A percentile compares a stretch with the other conserved stretches of the same genome.
Conservation (phyloP, 441 rosid genomes). For the Mallotus repandus region DNA sequence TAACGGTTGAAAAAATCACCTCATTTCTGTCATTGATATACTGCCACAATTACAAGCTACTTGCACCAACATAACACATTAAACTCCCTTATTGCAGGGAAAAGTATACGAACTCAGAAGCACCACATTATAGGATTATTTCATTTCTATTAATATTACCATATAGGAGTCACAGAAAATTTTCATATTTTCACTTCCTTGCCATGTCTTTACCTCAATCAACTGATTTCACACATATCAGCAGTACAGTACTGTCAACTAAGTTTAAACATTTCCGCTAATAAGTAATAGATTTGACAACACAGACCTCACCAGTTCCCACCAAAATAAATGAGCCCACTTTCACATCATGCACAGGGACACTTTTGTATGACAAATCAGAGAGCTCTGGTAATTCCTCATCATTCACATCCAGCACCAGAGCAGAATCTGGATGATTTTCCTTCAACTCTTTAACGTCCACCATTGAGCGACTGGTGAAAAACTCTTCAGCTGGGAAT, state of each 20-base stretch:
- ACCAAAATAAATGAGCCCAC: conserved; percentile 89
- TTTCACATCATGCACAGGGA: conserved; percentile 81
- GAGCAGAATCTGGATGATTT: conserved; percentile 81
- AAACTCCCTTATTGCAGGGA: background rate
- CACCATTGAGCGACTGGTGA: conserved; percentile 86
- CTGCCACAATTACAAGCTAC: background rate
- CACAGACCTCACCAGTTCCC: conserved; percentile 98
- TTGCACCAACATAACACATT: background rate
- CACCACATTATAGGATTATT: background rate
- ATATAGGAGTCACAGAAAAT: background rate
- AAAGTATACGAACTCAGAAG: background rate
- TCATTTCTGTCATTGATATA: background rate
- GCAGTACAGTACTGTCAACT: background rate
- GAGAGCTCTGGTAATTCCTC: conserved; percentile 62
- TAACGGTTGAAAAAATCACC: background rate
- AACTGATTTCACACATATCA: conserved; percentile 7
- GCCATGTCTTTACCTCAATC: background rate
- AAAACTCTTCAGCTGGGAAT: conserved; percentile 90
- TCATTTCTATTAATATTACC: background rate
- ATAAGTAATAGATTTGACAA: conserved; percentile 7
- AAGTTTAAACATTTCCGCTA: background rate
- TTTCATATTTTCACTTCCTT: background rate
- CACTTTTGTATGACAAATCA: conserved; percentile 67
- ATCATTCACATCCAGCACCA: conserved; percentile 64
- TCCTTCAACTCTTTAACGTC: conserved; percentile 95